Conservation (phyloP, 2,329 filamentous ascomycete species). For the Talaromyces sp. region DNA sequence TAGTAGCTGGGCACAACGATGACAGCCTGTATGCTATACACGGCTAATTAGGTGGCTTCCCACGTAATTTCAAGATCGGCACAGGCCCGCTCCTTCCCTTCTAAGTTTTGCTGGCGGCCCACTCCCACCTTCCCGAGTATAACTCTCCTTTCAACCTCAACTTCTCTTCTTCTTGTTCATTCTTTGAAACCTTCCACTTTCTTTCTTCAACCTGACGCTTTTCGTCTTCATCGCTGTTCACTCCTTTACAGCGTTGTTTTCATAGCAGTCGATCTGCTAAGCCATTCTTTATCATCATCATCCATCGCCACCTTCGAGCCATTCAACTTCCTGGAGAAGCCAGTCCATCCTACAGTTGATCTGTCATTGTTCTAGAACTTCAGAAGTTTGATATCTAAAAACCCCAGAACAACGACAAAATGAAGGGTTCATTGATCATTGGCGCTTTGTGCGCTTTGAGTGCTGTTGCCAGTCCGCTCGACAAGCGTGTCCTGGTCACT, state of each 20-base stretch:
- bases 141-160: neutral
- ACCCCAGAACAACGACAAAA: neutral
- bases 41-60: neutral
- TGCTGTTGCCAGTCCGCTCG: conserved; percentile 11
- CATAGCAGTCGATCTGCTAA: conserved; percentile 13
- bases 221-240: conserved; percentile 9
- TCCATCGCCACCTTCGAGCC: neutral
- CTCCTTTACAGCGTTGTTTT: conserved; percentile 15
- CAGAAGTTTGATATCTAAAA: neutral
- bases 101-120: neutral
- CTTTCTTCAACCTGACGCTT: neutral
- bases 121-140: neutral
- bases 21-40: neutral
- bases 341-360: neutral
- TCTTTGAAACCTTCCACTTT: conserved; percentile 1
- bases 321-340: conserved; percentile 9
- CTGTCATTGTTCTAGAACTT: neutral
- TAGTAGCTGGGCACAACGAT: neutral
- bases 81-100: neutral
- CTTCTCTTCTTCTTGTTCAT: neutral
- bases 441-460: conserved; percentile 13
- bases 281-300: conserved; percentile 1
- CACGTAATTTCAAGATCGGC: conserved; percentile 1
- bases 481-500: conserved; percentile 12
- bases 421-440: conserved; percentile 12